These are phyloP conservation scores for Penicillium verhagenii DNA, from an alignment of 495 filamentous ascomycete species.

Conservation along the genomic window DNA sequence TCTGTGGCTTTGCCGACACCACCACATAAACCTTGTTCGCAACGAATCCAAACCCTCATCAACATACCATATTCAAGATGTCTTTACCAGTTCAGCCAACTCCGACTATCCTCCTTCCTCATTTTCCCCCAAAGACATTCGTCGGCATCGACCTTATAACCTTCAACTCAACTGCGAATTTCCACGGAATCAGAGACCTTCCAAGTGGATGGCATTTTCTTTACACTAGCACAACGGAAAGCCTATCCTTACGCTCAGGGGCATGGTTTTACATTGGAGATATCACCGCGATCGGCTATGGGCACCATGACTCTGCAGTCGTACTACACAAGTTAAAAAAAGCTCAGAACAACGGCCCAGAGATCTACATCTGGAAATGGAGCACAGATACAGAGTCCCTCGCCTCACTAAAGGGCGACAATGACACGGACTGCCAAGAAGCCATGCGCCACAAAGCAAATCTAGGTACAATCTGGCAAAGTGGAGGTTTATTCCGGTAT, in stretches of 20 bases:
- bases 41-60: not conserved
- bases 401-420: conserved; percentile 23
- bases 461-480: conserved; percentile 39
- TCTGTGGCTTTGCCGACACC: not conserved
- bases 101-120: conserved; percentile 46
- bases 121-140: conserved; percentile 49
- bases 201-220: conserved; percentile 61
- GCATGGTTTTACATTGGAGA: conserved; percentile 59
- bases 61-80: not conserved
- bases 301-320: conserved; percentile 14
- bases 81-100: conserved; percentile 30
- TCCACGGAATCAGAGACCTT: conserved; percentile 59
- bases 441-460: conserved; percentile 45
- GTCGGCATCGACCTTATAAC: conserved; percentile 55
- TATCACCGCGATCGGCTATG: conserved; percentile 14
- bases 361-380: conserved; percentile 51
- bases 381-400: conserved; percentile 32
- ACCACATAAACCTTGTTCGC: not conserved
- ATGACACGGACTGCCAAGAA: conserved; percentile 29
- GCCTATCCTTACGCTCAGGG: conserved; percentile 57
- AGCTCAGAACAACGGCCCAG: conserved; percentile 5
- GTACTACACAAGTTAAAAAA: conserved; percentile 6
- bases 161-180: conserved; percentile 53
- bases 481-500: conserved; percentile 42
- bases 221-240: conserved; percentile 56